Evolutionary conservation across 1,284 basidiomycete genomes (phyloP).

Genomic region (Coriolopsis trogii): DNA sequence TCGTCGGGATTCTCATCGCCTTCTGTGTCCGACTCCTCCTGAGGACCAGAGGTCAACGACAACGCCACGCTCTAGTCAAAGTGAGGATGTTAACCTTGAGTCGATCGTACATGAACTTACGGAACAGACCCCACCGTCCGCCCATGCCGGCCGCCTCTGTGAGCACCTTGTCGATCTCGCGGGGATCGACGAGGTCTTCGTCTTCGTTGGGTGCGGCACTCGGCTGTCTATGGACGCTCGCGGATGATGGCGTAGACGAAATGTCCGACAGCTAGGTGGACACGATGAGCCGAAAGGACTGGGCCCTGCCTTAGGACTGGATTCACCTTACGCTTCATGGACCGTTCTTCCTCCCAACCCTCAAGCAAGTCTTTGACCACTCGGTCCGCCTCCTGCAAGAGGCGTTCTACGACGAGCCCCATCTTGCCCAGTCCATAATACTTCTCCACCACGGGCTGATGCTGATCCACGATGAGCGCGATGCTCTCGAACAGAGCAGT

Average conservation of each 20-base stretch:
- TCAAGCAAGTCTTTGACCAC: slow-evolving; percentile 79
- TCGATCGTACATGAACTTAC: slow-evolving; percentile 82
- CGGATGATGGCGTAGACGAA: slow-evolving; percentile 28
- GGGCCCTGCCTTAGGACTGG: too few species aligned
- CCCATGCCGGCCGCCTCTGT: slow-evolving; percentile 89
- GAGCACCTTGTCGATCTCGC: slow-evolving; percentile 88
- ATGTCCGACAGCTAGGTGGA: slow-evolving; percentile 35
- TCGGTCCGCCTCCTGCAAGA: slow-evolving; percentile 87
- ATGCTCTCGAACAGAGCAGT: slow-evolving; percentile 95
- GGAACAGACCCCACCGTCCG: slow-evolving; percentile 90
- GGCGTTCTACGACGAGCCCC: slow-evolving; percentile 75
- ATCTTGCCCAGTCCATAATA: slow-evolving; percentile 93
- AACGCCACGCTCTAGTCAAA: not conserved
- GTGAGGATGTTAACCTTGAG: slow-evolving; percentile 49
- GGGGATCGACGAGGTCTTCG: slow-evolving; percentile 75
- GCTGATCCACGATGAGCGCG: slow-evolving; percentile 95
- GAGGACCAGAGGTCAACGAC: not conserved
- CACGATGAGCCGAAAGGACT: too few species aligned
- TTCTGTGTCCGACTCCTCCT: slow-evolving; percentile 24
- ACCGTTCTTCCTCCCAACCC: slow-evolving; percentile 90
- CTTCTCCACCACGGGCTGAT: slow-evolving; percentile 96
- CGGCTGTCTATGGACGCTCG: slow-evolving; percentile 42
- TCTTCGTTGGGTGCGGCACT: slow-evolving; percentile 43
- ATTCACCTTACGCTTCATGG: slow-evolving; percentile 73
- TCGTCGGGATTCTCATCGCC: slow-evolving; percentile 15